phyloP scores from a whole-genome alignment of 2,329 filamentous ascomycete genomes.

The Penicillium sclerotigenum region DNA sequence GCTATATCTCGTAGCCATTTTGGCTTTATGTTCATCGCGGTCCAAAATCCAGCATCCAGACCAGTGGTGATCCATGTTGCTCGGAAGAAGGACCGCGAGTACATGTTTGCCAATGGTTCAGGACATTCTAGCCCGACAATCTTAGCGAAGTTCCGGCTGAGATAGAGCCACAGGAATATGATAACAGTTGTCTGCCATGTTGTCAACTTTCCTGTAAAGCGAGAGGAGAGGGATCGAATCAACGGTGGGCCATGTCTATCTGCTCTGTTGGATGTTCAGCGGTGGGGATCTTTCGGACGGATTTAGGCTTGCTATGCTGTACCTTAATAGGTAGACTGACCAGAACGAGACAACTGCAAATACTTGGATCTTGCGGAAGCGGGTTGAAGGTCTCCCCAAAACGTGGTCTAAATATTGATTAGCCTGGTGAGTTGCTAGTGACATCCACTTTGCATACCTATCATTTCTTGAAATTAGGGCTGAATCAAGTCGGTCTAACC shows the following conservation, averaged over 20 bases:
- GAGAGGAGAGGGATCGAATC: conserved; percentile 66
- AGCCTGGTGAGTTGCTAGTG: background rate
- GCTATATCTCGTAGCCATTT: conserved; percentile 80
- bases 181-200: conserved; percentile 86
- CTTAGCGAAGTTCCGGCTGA: conserved; percentile 89
- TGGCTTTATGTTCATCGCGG: conserved; percentile 82
- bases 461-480: conserved; percentile 24
- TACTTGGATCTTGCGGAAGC: conserved; percentile 90
- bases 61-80: conserved; percentile 96
- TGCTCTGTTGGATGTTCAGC: conserved; percentile 55
- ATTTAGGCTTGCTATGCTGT: conserved; percentile 24
- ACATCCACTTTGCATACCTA: conserved; percentile 23
- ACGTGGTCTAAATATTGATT: conserved; percentile 67
- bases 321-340: conserved; percentile 79
- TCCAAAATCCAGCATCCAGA: conserved; percentile 96
- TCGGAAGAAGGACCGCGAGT: conserved; percentile 86
- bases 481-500: background rate
- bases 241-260: conserved; percentile 83
- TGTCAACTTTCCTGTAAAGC: conserved; percentile 69
- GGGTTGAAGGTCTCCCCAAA: conserved; percentile 81
- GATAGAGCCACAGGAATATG: conserved; percentile 87
- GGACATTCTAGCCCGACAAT: conserved; percentile 86
- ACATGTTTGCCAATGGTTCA: conserved; percentile 90
- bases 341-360: conserved; percentile 88
- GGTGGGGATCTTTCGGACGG: background rate